Evolutionary conservation across 2,329 filamentous ascomycete genomes (phyloP).

Genomic region (Ophiostoma populinum): DNA sequence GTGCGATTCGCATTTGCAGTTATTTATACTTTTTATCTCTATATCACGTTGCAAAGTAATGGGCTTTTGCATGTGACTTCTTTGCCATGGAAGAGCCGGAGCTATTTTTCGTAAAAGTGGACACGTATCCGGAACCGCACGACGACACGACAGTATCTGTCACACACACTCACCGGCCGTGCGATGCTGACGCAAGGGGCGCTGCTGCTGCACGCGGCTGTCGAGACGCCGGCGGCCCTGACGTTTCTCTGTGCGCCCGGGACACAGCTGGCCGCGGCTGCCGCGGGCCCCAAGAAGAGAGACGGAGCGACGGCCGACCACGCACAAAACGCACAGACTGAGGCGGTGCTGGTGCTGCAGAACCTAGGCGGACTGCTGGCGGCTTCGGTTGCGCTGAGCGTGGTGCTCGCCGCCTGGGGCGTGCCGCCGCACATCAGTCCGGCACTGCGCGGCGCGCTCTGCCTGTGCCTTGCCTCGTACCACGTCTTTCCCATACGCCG

Average conservation of each 20-base stretch:
- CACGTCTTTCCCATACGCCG: slow-evolving; percentile 30
- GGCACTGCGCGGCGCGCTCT: slow-evolving; percentile 17
- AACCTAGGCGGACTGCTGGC: slow-evolving; percentile 31
- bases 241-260: slow-evolving; percentile 27
- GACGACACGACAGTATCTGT: too few relatives aligned
- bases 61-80: too few relatives aligned
- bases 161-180: background rate
- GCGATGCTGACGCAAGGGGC: slow-evolving; percentile 6
- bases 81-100: too few relatives aligned
- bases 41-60: too few relatives aligned
- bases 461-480: slow-evolving; percentile 27
- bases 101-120: too few relatives aligned
- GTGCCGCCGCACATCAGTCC: background rate
- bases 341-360: slow-evolving; percentile 25
- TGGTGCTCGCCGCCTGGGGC: slow-evolving; percentile 18
- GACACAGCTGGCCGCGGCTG: slow-evolving; percentile 23
- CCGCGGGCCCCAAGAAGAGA: slow-evolving; percentile 1
- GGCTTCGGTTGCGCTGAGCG: slow-evolving; percentile 25
- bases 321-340: too few relatives aligned
- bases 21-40: too few relatives aligned
- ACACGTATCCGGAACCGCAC: background rate
- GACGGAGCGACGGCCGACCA: too few relatives aligned
- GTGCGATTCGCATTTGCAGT: too few relatives aligned
- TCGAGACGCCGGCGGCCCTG: slow-evolving; percentile 20
- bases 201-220: slow-evolving; percentile 10